Percentiles rank a stretch among this genome's conserved stretches.
Evolutionary conservation across 306 rosid species (phyloP).

Genomic region (Rosa rugosa): DNA sequence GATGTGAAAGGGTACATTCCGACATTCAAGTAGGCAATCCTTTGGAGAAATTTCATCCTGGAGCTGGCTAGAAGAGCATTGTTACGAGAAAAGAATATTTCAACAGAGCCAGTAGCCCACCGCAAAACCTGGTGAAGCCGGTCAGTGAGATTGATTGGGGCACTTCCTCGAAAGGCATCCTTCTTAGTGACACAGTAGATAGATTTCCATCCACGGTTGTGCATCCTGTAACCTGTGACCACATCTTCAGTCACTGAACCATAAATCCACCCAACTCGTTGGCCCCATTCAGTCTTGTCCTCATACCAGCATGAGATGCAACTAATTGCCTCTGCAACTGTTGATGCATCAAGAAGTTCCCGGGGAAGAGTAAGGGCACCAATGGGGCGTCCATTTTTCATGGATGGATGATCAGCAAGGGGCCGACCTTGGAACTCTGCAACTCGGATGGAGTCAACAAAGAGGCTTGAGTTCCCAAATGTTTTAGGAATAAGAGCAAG

Average conservation of each 20-base stretch:
- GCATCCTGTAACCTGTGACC: slow-evolving; percentile 82
- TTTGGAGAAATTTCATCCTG: slow-evolving; percentile 57
- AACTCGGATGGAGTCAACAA: slow-evolving; percentile 56
- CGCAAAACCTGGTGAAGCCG: slow-evolving; percentile 78
- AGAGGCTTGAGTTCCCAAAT: slow-evolving; percentile 69
- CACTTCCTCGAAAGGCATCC: slow-evolving; percentile 77
- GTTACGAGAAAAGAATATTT: slow-evolving; percentile 78
- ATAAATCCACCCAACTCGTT: slow-evolving; percentile 71
- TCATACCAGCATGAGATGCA: slow-evolving; percentile 81
- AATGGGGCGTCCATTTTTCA: slow-evolving; percentile 57
- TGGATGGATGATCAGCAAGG: slow-evolving; percentile 63
- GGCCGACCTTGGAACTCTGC: slow-evolving; percentile 83
- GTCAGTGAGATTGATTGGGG: slow-evolving; percentile 78
- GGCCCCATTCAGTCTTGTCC: slow-evolving; percentile 81
- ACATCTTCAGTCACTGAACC: slow-evolving; percentile 86
- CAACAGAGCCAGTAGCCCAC: slow-evolving; percentile 90
- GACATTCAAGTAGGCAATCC: slow-evolving; percentile 72
- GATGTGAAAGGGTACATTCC: slow-evolving; percentile 85
- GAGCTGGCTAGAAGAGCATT: slow-evolving; percentile 63
- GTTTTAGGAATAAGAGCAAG: slow-evolving; percentile 58
- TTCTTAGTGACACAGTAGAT: slow-evolving; percentile 73
- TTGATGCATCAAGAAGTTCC: slow-evolving; percentile 54
- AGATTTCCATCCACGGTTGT: slow-evolving; percentile 80
- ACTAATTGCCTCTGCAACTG: slow-evolving; percentile 65
- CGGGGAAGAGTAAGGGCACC: slow-evolving; percentile 66